Conservation (phyloP, 495 filamentous ascomycete genomes). For the Aspergillus cristatus region DNA sequence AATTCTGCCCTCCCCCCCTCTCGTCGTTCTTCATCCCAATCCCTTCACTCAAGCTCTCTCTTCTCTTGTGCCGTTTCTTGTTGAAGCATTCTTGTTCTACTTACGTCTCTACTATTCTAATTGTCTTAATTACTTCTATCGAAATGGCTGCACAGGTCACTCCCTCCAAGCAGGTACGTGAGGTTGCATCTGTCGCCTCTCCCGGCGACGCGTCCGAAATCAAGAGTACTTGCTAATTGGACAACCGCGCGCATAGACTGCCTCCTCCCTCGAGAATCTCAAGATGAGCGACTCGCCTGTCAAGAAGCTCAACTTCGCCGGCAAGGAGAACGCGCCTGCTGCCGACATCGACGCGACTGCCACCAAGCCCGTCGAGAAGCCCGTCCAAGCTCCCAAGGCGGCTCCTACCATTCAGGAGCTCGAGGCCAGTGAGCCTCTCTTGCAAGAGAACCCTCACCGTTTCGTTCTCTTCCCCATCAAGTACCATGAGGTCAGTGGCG, state of each 20-base stretch:
- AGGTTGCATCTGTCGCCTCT: constrained; percentile 32
- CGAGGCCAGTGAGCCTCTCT: constrained; percentile 78
- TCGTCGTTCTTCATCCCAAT: constrained; percentile 17
- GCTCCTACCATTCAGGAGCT: constrained; percentile 56
- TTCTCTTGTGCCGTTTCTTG: background rate
- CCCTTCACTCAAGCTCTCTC: constrained; percentile 1
- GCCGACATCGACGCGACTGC: constrained; percentile 32
- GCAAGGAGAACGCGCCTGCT: constrained; percentile 77
- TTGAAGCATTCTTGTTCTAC: constrained; percentile 9
- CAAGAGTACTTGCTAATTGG: constrained; percentile 11
- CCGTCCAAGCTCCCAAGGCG: constrained; percentile 35
- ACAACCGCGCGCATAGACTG: constrained; percentile 51
- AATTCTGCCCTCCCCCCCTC: constrained; percentile 19
- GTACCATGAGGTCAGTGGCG: constrained; percentile 88
- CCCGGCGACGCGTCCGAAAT: constrained; percentile 28
- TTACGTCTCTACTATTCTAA: constrained; percentile 12
- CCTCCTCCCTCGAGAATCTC: constrained; percentile 73
- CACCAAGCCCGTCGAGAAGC: constrained; percentile 45
- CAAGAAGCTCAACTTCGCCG: constrained; percentile 78
- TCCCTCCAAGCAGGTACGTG: constrained; percentile 77
- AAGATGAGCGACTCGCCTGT: constrained; percentile 84
- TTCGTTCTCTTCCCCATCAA: constrained; percentile 99
- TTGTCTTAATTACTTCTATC: constrained; percentile 14
- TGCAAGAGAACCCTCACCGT: constrained; percentile 91
- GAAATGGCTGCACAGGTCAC: constrained; percentile 65